Percentiles rank a stretch among this genome's conserved stretches.
Conservation (phyloP, 2,329 filamentous ascomycete genomes). For the Aspergillus tubingensis region DNA sequence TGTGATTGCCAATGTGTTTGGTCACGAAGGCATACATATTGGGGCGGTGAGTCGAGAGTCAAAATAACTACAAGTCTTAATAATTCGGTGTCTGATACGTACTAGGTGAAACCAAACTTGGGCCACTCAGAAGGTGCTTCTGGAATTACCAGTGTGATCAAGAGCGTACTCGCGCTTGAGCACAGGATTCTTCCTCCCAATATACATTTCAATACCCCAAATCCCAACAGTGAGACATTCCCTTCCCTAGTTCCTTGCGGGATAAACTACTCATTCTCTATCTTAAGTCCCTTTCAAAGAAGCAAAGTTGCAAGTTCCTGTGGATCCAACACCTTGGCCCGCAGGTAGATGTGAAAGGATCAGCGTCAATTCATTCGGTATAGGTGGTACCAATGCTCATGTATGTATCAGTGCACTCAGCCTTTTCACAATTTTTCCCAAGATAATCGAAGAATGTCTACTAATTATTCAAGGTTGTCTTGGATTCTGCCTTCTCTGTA, state of each 20-base stretch:
- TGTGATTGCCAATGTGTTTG: constrained; percentile 20
- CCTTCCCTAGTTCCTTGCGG: neutral
- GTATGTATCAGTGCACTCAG: constrained; percentile 3
- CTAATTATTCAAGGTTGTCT: constrained; percentile 6
- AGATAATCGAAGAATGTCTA: too few species aligned
- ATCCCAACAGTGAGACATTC: constrained; percentile 24
- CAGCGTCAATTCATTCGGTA: constrained; percentile 39
- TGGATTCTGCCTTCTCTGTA: constrained; percentile 12
- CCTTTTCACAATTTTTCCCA: neutral
- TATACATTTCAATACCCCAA: constrained; percentile 31
- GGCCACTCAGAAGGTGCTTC: constrained; percentile 31
- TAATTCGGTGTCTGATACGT: too few species aligned
- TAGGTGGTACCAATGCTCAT: constrained; percentile 30
- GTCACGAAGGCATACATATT: constrained; percentile 19
- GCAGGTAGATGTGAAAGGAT: constrained; percentile 23
- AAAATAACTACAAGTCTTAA: too few species aligned
- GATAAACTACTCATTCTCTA: neutral
- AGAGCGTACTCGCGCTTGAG: constrained; percentile 27
- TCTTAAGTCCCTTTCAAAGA: constrained; percentile 19
- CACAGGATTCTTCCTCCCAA: constrained; percentile 28
- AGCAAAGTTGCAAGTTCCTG: constrained; percentile 20
- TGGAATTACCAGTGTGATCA: constrained; percentile 30
- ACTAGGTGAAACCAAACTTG: constrained; percentile 30
- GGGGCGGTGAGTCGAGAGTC: constrained; percentile 11
- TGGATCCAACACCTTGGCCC: constrained; percentile 29